Base-by-base conservation (phyloP, 1,139 yeast species). In the Arxiozyma slooffiae region DNA sequence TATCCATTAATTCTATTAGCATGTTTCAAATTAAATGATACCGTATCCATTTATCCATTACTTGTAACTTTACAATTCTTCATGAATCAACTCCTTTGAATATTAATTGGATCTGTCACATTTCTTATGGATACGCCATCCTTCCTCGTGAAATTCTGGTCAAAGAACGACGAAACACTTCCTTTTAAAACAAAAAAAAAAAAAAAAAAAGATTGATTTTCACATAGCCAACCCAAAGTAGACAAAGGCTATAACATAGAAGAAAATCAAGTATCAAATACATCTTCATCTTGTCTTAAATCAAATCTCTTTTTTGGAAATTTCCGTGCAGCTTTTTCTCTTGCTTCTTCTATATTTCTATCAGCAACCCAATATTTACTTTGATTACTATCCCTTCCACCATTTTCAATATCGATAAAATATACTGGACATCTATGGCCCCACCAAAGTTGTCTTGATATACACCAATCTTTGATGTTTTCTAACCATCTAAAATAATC, bases 391-490 rank as follows among this genome's bases (percentile, higher is more conserved):
- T 24, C 82, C 55, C 77, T 76, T 53, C 69, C 71, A 49, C 69
- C 70, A 50, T 89, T 92, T 64, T 87, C 95, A 53, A 88, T 72
- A 47, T 75, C 73, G 54, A 89, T 87, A 60, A 87, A 87, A 73
- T 92, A 92, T 44, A 86, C 96, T 16, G 98, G 98, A 71, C 96
- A 88, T 73, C 97, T 81, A 74, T 92, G 98, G 56, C 98, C 98
- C 98, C 98, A 92, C 98, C 98, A 92, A 63, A 92, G 79, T 75
- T 92, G 98, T 71, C 98, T 85, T 34, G 97, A 90, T 57, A 92
- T 89, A 81, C 98, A 92, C 98, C 98, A 92, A 73, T 92, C 98
- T 73, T 92, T 96, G 59, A 90, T 85, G 71, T 89, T 87, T 67
- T 84, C 94, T 69, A 90, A 75, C 98, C 98, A 92, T 69, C 82